Evolutionary conservation across 2,329 filamentous ascomycete species (phyloP).

Genomic region (Mariannaea sp.): DNA sequence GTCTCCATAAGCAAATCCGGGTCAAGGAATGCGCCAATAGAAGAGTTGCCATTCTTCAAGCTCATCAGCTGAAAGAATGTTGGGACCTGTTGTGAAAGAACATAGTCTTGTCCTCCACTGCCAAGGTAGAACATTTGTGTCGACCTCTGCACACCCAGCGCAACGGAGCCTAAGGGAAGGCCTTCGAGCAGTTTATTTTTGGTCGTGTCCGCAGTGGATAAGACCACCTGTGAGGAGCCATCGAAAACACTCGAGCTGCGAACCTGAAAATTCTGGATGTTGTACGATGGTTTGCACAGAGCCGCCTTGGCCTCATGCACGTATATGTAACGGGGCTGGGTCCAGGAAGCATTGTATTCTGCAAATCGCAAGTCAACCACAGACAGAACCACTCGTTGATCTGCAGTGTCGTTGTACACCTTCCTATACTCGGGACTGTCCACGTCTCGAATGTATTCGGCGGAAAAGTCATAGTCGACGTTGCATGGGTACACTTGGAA

Average conservation of each 20-base stretch:
- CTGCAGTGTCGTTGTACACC: slow-evolving; percentile 29
- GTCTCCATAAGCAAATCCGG: slow-evolving; percentile 18
- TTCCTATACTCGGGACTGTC: slow-evolving; percentile 15
- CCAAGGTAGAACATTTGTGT: slow-evolving; percentile 22
- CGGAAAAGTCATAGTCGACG: slow-evolving; percentile 33
- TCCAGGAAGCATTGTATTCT: slow-evolving; percentile 14
- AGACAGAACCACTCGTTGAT: slow-evolving; percentile 31
- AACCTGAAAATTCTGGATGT: slow-evolving; percentile 21
- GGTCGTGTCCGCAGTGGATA: neutral
- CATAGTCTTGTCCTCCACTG: slow-evolving; percentile 26
- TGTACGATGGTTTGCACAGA: slow-evolving; percentile 31
- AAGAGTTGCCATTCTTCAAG: slow-evolving; percentile 25
- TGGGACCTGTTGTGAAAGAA: slow-evolving; percentile 28
- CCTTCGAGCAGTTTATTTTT: slow-evolving; percentile 15
- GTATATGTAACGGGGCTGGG: slow-evolving; percentile 22
- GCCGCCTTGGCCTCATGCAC: slow-evolving; percentile 27
- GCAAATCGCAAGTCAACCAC: slow-evolving; percentile 29
- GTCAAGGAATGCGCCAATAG: slow-evolving; percentile 21
- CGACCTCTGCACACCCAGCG: slow-evolving; percentile 21
- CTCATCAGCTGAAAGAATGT: slow-evolving; percentile 37
- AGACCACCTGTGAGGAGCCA: slow-evolving; percentile 17
- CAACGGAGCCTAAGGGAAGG: slow-evolving; percentile 21
- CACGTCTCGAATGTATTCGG: slow-evolving; percentile 9
- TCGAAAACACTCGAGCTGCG: slow-evolving; percentile 15
- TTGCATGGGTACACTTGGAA: slow-evolving; percentile 35